Evolutionary conservation across 2,329 filamentous ascomycete species (phyloP), one percentile per base, ranked within the genome.

Genomic region (Trichoderma harzianum): DNA sequence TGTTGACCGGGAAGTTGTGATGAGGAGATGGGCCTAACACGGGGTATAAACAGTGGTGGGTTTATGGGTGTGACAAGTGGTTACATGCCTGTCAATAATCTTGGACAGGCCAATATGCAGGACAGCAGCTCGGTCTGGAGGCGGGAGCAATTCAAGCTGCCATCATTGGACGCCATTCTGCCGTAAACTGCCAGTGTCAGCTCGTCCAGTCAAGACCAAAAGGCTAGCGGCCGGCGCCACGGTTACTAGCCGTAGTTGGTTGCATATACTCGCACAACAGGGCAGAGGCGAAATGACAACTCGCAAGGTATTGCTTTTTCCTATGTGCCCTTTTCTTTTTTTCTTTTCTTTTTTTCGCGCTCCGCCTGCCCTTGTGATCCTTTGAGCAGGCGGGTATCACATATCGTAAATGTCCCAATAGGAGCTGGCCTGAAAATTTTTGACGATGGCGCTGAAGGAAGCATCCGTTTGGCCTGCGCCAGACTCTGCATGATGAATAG

Each of bases 201-300:
- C 60, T 70, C 26, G 47, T 36, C 8, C 11, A n/a, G 36, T 60
- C 55, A 55, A 55, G 14, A 6, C 43, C 39, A 53, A 43, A 67
- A 53, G 55, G 53, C 55, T 68, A 60, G 51, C 55, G 55, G 53
- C 36, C 53, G 53, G 36, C 34, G 47, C 65, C 55, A 57, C 65
- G 28, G 30, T 11, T 43, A 32, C 67, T 63, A 55, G 57, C 6
- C 47, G 21, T 24, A 62, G 47, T 14, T 16, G 32, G 34, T 7
- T 43, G 39, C 18, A 39, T 39, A 3, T 7, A 39, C 26, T 71
- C 34, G 11, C 51, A 57, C 47, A 53, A 34, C 61, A 70, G 47
- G 26, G n/a, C 63, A 60, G 43, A 34, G 66, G 66, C 47, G 72
- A 74, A 76, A 70, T 78, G 77, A 78, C 73, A 77, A 72, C 75